Evolutionary conservation across 2,329 filamentous ascomycete species (phyloP).

Genomic region (Aspergillus pseudonomiae): DNA sequence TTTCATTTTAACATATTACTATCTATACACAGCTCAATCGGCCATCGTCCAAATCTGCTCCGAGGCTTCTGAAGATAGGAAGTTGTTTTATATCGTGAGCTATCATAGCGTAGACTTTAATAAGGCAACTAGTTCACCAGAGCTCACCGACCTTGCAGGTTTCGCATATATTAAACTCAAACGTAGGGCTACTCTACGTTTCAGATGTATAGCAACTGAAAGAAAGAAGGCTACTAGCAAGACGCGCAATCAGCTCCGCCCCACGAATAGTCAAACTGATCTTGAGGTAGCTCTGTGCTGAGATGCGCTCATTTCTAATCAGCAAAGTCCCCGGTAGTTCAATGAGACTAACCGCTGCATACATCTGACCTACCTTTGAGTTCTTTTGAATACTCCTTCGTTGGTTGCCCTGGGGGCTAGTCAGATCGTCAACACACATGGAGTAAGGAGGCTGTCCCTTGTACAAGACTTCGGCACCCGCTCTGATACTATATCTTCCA

Average conservation of each 20-base stretch:
- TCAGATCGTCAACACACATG: neutral
- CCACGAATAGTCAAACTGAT: neutral
- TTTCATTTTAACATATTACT: neutral
- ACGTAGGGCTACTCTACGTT: neutral
- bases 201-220: neutral
- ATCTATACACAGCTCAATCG: neutral
- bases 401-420: neutral
- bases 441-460: neutral
- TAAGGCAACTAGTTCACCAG: neutral
- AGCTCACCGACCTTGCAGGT: neutral
- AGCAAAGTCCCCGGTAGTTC: neutral
- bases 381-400: too few relatives aligned
- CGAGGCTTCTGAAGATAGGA: neutral
- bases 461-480: neutral
- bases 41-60: too few relatives aligned
- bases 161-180: too few relatives aligned
- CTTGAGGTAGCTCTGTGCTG: neutral
- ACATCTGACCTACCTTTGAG: neutral
- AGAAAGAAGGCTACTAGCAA: neutral
- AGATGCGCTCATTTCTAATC: neutral
- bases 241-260: neutral
- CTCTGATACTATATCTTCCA: neutral
- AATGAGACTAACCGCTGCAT: neutral
- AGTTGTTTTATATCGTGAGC: neutral
- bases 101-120: neutral